Conservation (phyloP, 169 alveolate genomes). For the Eimeria acervulina region DNA sequence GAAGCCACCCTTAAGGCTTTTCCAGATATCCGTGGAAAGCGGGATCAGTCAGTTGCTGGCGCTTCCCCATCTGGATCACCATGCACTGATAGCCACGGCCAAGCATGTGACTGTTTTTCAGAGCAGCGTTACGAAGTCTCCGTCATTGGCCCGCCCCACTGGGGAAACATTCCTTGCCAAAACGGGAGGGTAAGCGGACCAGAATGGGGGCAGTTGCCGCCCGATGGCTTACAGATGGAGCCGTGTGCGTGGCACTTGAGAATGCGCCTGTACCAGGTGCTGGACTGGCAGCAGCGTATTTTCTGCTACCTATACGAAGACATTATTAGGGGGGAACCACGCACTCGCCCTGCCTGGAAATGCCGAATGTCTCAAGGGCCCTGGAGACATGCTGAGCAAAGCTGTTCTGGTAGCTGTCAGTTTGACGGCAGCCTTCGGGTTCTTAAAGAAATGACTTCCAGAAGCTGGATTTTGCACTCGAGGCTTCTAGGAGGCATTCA, state of each 20-base stretch:
- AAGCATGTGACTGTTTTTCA: background rate
- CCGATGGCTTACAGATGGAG: background rate
- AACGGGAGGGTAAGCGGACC: background rate
- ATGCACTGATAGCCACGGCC: background rate
- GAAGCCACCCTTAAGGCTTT: slow-evolving; percentile 50
- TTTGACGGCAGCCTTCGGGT: slow-evolving; percentile 54
- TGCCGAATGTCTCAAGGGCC: slow-evolving; percentile 46
- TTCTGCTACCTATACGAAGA: slow-evolving; percentile 45
- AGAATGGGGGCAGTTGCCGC: background rate
- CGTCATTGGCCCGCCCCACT: background rate
- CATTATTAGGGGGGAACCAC: slow-evolving; percentile 11
- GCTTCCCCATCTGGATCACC: background rate
- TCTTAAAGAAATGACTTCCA: slow-evolving; percentile 17
- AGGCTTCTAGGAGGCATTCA: slow-evolving; percentile 38
- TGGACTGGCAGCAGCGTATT: slow-evolving; percentile 61
- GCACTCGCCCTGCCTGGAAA: background rate
- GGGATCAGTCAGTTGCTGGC: background rate
- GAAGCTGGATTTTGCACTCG: slow-evolving; percentile 51
- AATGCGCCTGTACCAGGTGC: slow-evolving; percentile 52
- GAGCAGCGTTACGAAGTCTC: background rate
- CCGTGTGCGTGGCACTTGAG: slow-evolving; percentile 38
- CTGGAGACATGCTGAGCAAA: background rate
- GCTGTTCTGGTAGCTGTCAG: background rate
- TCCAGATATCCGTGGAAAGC: background rate
- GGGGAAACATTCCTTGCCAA: background rate